Evolutionary conservation across 257 asterid genomes (phyloP).

Genomic region (Paraleonurus japonicus): DNA sequence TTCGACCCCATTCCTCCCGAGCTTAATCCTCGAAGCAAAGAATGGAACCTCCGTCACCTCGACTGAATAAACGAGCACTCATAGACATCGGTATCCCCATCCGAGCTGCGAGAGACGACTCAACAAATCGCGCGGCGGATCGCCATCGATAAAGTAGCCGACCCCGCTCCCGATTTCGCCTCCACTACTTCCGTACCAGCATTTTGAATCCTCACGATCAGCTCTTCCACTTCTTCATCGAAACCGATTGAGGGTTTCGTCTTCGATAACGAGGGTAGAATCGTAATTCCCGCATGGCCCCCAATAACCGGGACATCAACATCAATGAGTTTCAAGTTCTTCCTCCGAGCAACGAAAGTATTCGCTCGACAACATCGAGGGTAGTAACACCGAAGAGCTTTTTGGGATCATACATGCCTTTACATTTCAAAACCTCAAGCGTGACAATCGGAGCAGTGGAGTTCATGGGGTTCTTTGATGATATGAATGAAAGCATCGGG

Average conservation of each 20-base stretch:
- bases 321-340: slow-evolving; percentile 67
- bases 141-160: slow-evolving; percentile 89
- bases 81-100: slow-evolving; percentile 73
- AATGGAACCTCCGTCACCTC: slow-evolving; percentile 73
- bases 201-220: slow-evolving; percentile 77
- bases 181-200: slow-evolving; percentile 94
- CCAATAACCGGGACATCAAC: slow-evolving; percentile 83
- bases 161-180: slow-evolving; percentile 91
- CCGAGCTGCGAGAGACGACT: slow-evolving; percentile 84
- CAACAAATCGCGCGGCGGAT: slow-evolving; percentile 83
- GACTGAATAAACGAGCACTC: slow-evolving; percentile 76
- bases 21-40: slow-evolving; percentile 81
- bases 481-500: slow-evolving; percentile 83
- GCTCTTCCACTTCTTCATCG: slow-evolving; percentile 66
- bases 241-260: slow-evolving; percentile 60
- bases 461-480: slow-evolving; percentile 86
- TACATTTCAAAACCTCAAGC: slow-evolving; percentile 75
- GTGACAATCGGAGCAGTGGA: slow-evolving; percentile 83
- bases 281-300: slow-evolving; percentile 86
- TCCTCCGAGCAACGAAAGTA: slow-evolving; percentile 69
- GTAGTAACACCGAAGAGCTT: slow-evolving; percentile 88
- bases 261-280: slow-evolving; percentile 74
- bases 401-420: slow-evolving; percentile 74
- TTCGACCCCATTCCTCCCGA: slow-evolving; percentile 80
- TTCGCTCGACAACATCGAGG: slow-evolving; percentile 86